Evolutionary conservation across 2,329 filamentous ascomycete species (phyloP).

Genomic region (Fusarium nelsonii): DNA sequence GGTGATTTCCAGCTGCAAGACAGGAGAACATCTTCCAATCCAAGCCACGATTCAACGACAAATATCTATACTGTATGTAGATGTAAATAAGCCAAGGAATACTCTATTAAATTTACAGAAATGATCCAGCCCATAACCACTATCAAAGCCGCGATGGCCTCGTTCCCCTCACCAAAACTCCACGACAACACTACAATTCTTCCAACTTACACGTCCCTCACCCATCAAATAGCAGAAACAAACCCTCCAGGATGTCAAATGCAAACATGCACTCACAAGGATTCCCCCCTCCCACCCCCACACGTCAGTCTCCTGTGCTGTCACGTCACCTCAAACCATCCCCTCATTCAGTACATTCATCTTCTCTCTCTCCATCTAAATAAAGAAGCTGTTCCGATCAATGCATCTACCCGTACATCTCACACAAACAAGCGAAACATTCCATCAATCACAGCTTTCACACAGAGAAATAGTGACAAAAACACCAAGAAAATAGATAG

Average conservation of each 20-base stretch:
- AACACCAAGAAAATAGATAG: not conserved
- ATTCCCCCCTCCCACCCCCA: slow-evolving; percentile 4
- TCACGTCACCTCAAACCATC: not conserved
- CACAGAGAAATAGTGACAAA: not conserved
- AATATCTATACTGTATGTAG: no score
- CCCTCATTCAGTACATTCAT: not conserved
- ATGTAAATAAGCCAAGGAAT: no score
- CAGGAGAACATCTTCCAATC: no score
- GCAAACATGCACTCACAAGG: slow-evolving; percentile 14
- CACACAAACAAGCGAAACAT: slow-evolving; percentile 4
- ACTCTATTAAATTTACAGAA: no score
- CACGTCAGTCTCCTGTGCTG: slow-evolving; percentile 3
- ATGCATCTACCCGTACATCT: slow-evolving; percentile 23
- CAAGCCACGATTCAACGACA: no score
- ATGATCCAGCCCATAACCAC: no score
- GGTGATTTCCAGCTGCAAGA: no score
- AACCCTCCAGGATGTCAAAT: slow-evolving; percentile 5
- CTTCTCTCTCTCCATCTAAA: not conserved
- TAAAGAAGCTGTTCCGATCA: slow-evolving; percentile 3
- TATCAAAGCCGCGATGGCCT: no score
- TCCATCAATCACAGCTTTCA: not conserved
- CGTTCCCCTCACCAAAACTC: no score
- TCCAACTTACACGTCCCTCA: no score
- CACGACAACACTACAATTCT: no score
- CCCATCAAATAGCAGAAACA: not conserved